Conservation (phyloP, 257 asterid genomes). For the Solanum pimpinellifolium region DNA sequence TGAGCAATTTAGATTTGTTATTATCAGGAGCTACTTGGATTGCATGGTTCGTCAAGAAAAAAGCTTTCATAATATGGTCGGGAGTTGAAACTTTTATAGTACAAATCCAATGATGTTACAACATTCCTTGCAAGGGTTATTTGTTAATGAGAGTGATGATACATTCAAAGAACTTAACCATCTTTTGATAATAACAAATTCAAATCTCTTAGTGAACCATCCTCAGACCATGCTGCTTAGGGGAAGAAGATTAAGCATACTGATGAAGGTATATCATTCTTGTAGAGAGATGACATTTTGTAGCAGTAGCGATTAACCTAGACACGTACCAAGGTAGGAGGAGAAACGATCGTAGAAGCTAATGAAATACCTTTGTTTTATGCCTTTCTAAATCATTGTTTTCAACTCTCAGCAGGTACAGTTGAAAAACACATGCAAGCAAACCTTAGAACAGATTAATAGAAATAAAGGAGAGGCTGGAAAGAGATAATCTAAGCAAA, state of each 20-base stretch:
- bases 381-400: slow-evolving; percentile 20
- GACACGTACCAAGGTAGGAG: slow-evolving; percentile 3
- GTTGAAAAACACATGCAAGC: not conserved
- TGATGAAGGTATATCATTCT: slow-evolving; percentile 14
- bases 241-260: slow-evolving; percentile 14
- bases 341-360: slow-evolving; percentile 29
- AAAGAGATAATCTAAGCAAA: not conserved
- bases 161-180: not conserved
- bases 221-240: slow-evolving; percentile 4
- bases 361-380: slow-evolving; percentile 37
- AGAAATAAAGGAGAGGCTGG: not conserved
- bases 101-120: not conserved
- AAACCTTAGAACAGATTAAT: not conserved
- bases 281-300: not conserved
- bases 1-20: not conserved
- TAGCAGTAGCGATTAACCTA: not conserved
- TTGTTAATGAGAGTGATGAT: slow-evolving; percentile 3
- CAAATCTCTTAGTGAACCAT: not conserved
- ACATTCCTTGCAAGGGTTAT: not conserved
- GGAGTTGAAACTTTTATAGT: not conserved
- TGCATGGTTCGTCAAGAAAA: not conserved
- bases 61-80: not conserved
- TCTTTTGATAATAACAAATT: not conserved
- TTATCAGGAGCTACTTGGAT: not conserved
- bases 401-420: not conserved